Base-by-base conservation (phyloP, 164 flowering plant species). In the Litsea cubeba region DNA sequence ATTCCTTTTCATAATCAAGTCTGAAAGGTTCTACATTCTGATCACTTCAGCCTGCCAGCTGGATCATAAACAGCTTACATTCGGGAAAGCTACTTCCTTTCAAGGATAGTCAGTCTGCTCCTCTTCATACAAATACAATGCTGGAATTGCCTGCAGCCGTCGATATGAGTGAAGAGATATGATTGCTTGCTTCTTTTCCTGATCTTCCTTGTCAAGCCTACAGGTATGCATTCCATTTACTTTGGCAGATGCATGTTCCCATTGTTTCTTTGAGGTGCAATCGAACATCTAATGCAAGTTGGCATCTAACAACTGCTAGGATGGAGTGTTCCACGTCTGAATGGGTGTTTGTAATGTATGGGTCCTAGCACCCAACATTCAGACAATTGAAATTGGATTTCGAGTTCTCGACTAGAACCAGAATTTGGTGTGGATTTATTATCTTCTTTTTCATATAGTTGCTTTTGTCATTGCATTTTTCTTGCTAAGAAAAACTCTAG, bases 1-100 rank as follows among this genome's bases (percentile, higher is more conserved):
- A 57, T n/a, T 58, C 64, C 11, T 71, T 30, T 57, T 20, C 40
- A 12, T 14, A 32, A 24, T 4, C 49, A 54, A 28, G 57, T 28
- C 25, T 30, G 50, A 30, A 30, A 12, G 25, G 66, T 68, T 17
- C 72, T 50, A 20, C 50, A 10, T 12, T 74, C 17, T 74, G 25
- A 15, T 58, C 11, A 6, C 30, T 87, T 87, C 88, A 93, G 97
- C 80, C 96, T 32, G 81, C 82, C 40, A 84, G 82, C 82, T 94
- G 98, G 98, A 84, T 94, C 54, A 80, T 85, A 72, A 82, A 78
- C 80, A 86, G 97, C 86, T 86, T 92, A 75, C 80, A 83, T 77
- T 78, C 70, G 28, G 91, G 96, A 71, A 83, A 78, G 78, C 87
- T 90, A 17, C 86, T 86, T 77, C 92, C 86, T 86, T 77, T 91